Base-by-base conservation (phyloP, 306 rosid species). In the Quercus mongolica region DNA sequence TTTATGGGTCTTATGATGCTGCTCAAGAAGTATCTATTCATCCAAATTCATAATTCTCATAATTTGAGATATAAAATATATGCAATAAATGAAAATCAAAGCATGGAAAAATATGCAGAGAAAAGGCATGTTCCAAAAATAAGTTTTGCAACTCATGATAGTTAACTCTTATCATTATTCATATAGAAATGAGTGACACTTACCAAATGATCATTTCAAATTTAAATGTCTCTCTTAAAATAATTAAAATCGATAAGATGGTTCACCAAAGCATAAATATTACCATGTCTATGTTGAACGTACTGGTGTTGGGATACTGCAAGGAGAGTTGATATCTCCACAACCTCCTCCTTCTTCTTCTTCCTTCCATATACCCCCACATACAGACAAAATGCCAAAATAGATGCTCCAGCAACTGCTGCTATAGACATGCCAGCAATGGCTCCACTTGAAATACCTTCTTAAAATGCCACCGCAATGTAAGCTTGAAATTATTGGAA, bases 401-500 rank as follows among this genome's bases (percentile, higher is more conserved):
- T 9, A 20, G 79, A 74, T 56, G 81, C 69, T 21, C 84, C 91
- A 79, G 74, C 76, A 81, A 77, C 87, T 30, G 84, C 92, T 56
- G 86, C 94, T 74, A 87, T 67, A 26, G 74, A 83, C 41, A 88
- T 80, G 78, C 91, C 88, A 41, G 86, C 89, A 76, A 88, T 83
- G 75, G 82, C 86, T 77, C 87, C 85, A 21, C 81, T 28, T 11
- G 91, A 83, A 10, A 90, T 69, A 72, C 94, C 94, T 92, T 85
- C 70, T 78, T 67, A 62, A 65, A 84, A 83, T 83, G 84, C 20
- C 33, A 80, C 19, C 76, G 71, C 82, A 73, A 72, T 81, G 86
- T 77, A 79, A 82, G 82, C 82, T 83, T 69, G 52, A 12, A 9
- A 46, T 46, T 46, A 46, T 46, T 46, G 52, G 15, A 46, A 46